Evolutionary conservation across 2,329 filamentous ascomycete species (phyloP), one percentile per base, ranked within the genome.

Genomic region (Fusarium poae): DNA sequence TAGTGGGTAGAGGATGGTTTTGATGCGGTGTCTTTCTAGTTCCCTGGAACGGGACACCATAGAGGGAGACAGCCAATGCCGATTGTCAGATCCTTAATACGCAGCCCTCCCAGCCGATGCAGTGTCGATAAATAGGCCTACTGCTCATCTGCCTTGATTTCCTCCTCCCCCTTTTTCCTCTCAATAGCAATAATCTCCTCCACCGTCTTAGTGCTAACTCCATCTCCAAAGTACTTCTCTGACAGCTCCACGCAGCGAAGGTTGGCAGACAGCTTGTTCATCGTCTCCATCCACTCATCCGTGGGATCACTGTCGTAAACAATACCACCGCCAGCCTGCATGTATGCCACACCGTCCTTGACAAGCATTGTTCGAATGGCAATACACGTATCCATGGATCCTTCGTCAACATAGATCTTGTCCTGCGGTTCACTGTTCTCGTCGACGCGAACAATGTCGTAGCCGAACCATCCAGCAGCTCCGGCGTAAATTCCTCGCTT

Each of bases 391-490:
- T 97, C 94, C 94, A 97, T 97, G 23, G 92, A 92, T 9, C 94
- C 95, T 75, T 97, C 92, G 13, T 85, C 83, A 21, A 75, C 60
- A 37, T 55, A 75, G 21, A 75, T 60, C 43, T 60, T 68, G 16
- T 73, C 62, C 30, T 58, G 64, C 0, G 44, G 18, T 57, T 88
- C 83, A 51, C 83, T 53, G 51, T 48, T 66, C 0, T 91, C 91
- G 42, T 90, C 84, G 10, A 83, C 81, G 49, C 90, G 88, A 45
- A 95, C 86, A 53, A 87, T 88, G 65, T 89, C 89, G 76, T 97
- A 98, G 12, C 95, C 95, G 79, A 97, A 99, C 82, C 97, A 99
- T 3, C 96, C 96, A 1, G 97, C 95, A 1, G 96, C 96, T 29
- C 96, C 96, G 11, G 96, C 96, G 77, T 99, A 99, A 39, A 98